Percentiles rank a stretch among this genome's conserved stretches.
Conservation (phyloP, 805 yeast genomes). For the Zygoascus ofunaensis region DNA sequence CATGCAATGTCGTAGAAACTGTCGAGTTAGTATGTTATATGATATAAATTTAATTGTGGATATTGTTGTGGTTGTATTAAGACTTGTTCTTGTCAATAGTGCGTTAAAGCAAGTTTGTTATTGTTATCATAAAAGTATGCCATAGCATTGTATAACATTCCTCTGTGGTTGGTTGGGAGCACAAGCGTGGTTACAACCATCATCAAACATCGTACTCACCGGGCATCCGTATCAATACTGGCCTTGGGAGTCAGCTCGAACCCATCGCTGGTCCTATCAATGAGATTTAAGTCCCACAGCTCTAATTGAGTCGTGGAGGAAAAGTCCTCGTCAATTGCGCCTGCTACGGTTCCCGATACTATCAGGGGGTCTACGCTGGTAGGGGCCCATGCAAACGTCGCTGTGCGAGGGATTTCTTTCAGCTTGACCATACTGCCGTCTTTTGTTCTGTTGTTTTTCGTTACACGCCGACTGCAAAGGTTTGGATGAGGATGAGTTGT, state of each 20-base stretch:
- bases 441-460: neutral
- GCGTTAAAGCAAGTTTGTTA: constrained; percentile 13
- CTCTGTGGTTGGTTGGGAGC: too few species aligned
- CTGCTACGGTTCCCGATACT: constrained; percentile 93
- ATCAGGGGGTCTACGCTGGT: constrained; percentile 56
- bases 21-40: too few species aligned
- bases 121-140: too few species aligned
- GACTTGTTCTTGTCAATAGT: neutral
- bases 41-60: too few species aligned
- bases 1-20: constrained; percentile 74
- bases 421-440: constrained; percentile 57
- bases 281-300: constrained; percentile 54
- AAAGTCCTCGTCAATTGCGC: constrained; percentile 85
- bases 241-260: constrained; percentile 34
- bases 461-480: too few species aligned
- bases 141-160: too few species aligned
- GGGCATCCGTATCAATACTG: constrained; percentile 42
- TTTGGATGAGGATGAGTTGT: too few species aligned
- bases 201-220: too few species aligned
- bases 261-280: constrained; percentile 26
- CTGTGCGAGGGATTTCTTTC: constrained; percentile 73
- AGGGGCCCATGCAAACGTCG: constrained; percentile 95
- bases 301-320: constrained; percentile 71
- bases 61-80: neutral
- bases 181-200: too few species aligned